Base-by-base conservation (phyloP, 805 yeast species). In the Candida silvatica region DNA sequence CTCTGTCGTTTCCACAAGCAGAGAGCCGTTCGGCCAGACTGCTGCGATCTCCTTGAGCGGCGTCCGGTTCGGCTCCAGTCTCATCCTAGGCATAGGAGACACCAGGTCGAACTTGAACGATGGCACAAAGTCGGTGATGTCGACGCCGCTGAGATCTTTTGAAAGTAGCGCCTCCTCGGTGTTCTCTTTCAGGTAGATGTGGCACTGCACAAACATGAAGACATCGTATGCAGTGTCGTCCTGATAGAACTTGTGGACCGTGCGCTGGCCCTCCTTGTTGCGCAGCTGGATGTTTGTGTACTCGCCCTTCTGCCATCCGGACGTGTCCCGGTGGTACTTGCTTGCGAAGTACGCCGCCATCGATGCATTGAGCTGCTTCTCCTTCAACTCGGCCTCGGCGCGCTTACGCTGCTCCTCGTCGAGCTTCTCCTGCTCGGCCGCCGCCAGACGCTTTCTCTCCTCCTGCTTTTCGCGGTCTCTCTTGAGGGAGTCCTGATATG, bases 401-500 rank as follows among this genome's bases (percentile, higher is more conserved):
- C 51, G 50, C 17, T 41, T 35, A 23, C 31, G 33, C 32, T 39
- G 35, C 6, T 34, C 36, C 36, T 44, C 45, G 20, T 46, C 56
- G 35, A 27, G 22, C n/a, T 31, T 46, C 45, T 28, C 36, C 43
- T 47, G 54, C 29, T 42, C 39, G 29, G 39, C 36, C 32, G 44
- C 37, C 17, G 40, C 40, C 30, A 39, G 41, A 27, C 44, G 44
- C 31, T 56, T 51, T 42, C 66, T 70, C 40, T 69, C 61, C 27
- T 64, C 56, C 47, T 70, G 71, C 47, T 78, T 76, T 28, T 64
- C 44, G 43, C 61, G 66, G 54, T 83, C 92, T 31, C 61, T 64
- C 24, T 67, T 58, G 34, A 82, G 57, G 0, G 86, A 75, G 40
- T 66, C 69, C 43, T 74, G 67, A 48, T 75, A 83, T 15, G 84